Evolutionary conservation across 306 rosid species (phyloP).

Genomic region (Gastrolobium villosum): DNA sequence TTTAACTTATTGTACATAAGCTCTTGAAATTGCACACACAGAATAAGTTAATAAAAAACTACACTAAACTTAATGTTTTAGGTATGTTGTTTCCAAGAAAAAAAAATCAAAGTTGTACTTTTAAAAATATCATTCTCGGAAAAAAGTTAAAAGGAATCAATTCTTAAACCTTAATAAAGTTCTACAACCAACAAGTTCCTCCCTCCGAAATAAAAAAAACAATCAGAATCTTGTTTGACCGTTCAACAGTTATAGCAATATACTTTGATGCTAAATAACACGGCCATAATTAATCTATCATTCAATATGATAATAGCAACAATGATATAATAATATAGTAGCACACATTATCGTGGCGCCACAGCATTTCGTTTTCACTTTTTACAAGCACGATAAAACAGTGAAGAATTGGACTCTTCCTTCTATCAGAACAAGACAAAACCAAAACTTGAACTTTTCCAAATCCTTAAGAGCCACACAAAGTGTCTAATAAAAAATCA

Average conservation of each 20-base stretch:
- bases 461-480: constrained; percentile 21
- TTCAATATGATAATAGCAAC: constrained; percentile 3
- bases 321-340: background rate
- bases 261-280: background rate
- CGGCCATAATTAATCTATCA: background rate
- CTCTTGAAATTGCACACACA: background rate
- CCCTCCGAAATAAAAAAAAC: constrained; percentile 5
- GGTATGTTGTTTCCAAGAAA: background rate
- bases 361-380: constrained; percentile 34
- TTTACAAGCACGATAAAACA: constrained; percentile 31
- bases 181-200: constrained; percentile 26
- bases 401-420: constrained; percentile 1
- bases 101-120: background rate
- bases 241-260: constrained; percentile 11
- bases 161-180: constrained; percentile 24
- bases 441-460: constrained; percentile 22
- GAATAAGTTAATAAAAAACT: background rate
- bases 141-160: constrained; percentile 24
- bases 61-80: background rate
- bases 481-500: constrained; percentile 41
- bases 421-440: constrained; percentile 35
- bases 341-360: constrained; percentile 34
- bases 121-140: constrained; percentile 23
- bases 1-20: background rate
- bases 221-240: constrained; percentile 27